Conservation (phyloP, 2,329 filamentous ascomycete species). For the Raffaelea albimanens region DNA sequence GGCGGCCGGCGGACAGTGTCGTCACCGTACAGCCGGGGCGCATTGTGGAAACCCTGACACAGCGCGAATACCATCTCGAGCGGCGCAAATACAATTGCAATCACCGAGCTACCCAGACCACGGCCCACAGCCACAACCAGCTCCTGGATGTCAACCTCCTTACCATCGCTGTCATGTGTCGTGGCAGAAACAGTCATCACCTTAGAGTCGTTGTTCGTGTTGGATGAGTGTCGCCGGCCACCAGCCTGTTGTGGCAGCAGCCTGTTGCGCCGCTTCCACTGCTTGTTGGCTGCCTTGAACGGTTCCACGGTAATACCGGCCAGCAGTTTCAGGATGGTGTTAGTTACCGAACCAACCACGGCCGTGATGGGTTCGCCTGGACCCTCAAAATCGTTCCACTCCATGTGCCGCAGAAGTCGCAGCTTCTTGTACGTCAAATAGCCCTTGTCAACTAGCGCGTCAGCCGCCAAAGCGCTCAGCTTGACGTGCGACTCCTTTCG, state of each 20-base stretch:
- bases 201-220: background rate
- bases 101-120: constrained; percentile 39
- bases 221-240: background rate
- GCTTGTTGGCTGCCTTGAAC: constrained; percentile 46
- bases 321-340: constrained; percentile 47
- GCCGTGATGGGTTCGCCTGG: constrained; percentile 66
- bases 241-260: constrained; percentile 2
- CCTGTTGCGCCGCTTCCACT: constrained; percentile 16
- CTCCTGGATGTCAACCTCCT: constrained; percentile 14
- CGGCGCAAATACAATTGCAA: constrained; percentile 45
- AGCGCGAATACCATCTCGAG: constrained; percentile 52
- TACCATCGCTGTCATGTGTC: constrained; percentile 12
- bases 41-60: constrained; percentile 63
- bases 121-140: constrained; percentile 41
- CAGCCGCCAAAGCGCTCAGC: constrained; percentile 55
- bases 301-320: constrained; percentile 57
- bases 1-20: constrained; percentile 55
- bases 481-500: constrained; percentile 51
- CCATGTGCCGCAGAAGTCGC: constrained; percentile 53
- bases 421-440: constrained; percentile 54
- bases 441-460: constrained; percentile 52
- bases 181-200: background rate
- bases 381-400: constrained; percentile 72
- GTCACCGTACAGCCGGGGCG: constrained; percentile 60
- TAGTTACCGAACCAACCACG: constrained; percentile 50